Percentiles rank a stretch among this genome's conserved stretches.
phyloP scores from a whole-genome alignment of 176 grass and related monocot genomes.

The Alopecurus myosuroides region DNA sequence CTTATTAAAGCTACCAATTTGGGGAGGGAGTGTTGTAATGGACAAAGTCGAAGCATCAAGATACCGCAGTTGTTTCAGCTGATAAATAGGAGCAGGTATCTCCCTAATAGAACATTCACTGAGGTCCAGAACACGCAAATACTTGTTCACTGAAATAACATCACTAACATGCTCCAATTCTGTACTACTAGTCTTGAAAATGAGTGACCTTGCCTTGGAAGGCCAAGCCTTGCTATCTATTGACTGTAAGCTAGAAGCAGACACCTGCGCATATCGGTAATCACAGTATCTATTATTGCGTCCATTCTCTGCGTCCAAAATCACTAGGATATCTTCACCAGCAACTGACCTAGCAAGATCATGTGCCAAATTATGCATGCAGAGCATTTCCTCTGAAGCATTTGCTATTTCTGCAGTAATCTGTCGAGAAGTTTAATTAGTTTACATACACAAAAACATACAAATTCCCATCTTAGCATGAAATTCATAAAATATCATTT shows the following conservation, averaged over 20 bases:
- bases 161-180: conserved; percentile 29
- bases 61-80: conserved; percentile 56
- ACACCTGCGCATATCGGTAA: conserved; percentile 46
- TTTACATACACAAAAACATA: background rate
- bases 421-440: conserved; percentile 20
- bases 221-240: conserved; percentile 37
- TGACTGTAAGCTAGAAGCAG: conserved; percentile 30
- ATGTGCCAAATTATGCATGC: conserved; percentile 47
- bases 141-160: conserved; percentile 42
- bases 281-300: conserved; percentile 19
- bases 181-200: conserved; percentile 25
- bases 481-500: background rate
- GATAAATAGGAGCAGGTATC: conserved; percentile 31
- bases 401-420: background rate
- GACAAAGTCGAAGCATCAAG: conserved; percentile 49
- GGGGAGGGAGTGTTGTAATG: conserved; percentile 24
- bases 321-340: conserved; percentile 48
- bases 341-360: conserved; percentile 62
- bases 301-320: conserved; percentile 35
- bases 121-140: conserved; percentile 46
- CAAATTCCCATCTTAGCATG: background rate
- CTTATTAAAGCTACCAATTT: conserved; percentile 39
- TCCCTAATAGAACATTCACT: conserved; percentile 37
- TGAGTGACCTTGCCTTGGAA: conserved; percentile 40
- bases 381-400: conserved; percentile 33